Percentiles rank a stretch among this genome's conserved stretches.
These are phyloP conservation scores for Aspergillus sp. DNA, from an alignment of 2,329 filamentous ascomycete species.

Conservation along the genomic window DNA sequence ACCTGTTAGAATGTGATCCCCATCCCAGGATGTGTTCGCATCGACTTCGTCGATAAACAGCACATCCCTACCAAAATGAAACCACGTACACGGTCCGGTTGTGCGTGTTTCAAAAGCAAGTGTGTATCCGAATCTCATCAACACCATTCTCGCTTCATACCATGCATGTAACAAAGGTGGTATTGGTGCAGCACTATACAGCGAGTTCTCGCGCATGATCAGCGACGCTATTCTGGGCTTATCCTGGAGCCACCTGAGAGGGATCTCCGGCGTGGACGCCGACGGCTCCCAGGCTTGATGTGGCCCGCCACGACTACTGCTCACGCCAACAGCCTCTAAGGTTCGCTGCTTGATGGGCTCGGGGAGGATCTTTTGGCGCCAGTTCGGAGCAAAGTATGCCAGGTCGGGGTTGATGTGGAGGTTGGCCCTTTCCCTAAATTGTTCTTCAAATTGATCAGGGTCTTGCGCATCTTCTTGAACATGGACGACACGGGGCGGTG, in stretches of 20 bases:
- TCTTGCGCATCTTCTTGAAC: neutral
- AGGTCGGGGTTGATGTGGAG: neutral
- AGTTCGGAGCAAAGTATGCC: neutral
- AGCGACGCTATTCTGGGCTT: neutral
- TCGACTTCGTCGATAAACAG: neutral
- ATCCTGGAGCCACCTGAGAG: neutral
- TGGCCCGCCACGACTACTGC: neutral
- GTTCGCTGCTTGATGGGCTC: neutral
- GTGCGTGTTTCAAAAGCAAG: neutral
- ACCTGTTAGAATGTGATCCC: neutral
- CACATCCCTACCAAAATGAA: neutral
- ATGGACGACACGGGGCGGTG: conserved; percentile 1
- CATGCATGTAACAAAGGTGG: neutral
- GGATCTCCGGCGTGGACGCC: neutral
- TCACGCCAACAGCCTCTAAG: neutral
- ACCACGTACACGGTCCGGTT: neutral
- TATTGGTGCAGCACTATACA: neutral
- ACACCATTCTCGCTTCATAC: neutral
- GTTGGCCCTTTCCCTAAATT: neutral
- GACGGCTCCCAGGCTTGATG: neutral
- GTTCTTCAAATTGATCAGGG: neutral
- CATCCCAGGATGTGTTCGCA: neutral
- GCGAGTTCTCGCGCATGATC: neutral
- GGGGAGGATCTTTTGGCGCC: neutral
- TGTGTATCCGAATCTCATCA: neutral